Evolutionary conservation across 2,329 filamentous ascomycete genomes (phyloP), one percentile per base, ranked within the genome.

Genomic region (Malbranchea zuffiana): DNA sequence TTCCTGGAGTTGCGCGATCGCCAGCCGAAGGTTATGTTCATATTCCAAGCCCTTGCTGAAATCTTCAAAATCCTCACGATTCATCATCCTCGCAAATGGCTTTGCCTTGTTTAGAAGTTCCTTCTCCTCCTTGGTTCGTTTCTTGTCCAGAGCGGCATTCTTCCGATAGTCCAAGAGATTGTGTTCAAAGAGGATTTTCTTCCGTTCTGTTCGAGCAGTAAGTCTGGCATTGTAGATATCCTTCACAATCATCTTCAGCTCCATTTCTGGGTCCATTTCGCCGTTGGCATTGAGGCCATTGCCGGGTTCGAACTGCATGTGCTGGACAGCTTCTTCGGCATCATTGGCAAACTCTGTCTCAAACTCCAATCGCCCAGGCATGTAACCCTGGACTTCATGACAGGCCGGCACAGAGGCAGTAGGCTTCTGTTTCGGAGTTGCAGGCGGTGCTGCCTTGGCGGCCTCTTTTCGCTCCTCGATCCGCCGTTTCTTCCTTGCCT

Each of bases 301-400:
- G 17, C 90, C 90, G 0, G 90, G 88, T 40, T 96, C 88, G 52
- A 98, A 98, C 46, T 92, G 82, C 87, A 98, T 96, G 45, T 93
- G 79, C 57, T 98, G 90, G 2, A 98, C 90, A 0, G 88, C 88
- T 62, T 96, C 92, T 63, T 98, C 90, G 1, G 90, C 90, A 52
- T 98, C 90, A 52, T 98, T 98, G 53, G 88, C 83, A 55, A 94
- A 90, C 52, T 98, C 90, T 0, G 84, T 95, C 67, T 98, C 90
- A 46, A 98, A 98, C 54, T 98, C 90, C 46, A 98, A 63, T 26
- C 90, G 85, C 29, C 90, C 90, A 3, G 90, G 90, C 90, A 98
- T 98, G 58, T 93, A 98, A 3, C 90, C 90, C 60, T 95, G 86
- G 24, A 98, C 90, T 61, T 98, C 90, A 65, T 98, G 90, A 59